Evolutionary conservation across 495 filamentous ascomycete genomes (phyloP), one percentile per base, ranked within the genome.

Genomic region (Penicillium cosmopolitanum): DNA sequence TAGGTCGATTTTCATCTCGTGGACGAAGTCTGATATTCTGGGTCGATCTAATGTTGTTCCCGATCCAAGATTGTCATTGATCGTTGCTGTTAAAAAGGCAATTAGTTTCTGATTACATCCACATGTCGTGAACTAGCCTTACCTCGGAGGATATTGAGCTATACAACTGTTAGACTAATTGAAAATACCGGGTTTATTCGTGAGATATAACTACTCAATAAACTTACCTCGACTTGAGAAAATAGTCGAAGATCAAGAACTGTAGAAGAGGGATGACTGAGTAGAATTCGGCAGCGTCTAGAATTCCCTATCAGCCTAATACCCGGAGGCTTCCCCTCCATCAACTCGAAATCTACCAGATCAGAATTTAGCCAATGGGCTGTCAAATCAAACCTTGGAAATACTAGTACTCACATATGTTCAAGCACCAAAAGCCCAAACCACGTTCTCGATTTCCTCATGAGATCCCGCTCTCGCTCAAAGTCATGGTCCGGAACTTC

Each of bases 181-280:
- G 1, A 9, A 2, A 13, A 38, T n/a, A 12, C 8, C 2, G 1
- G 3, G 10, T 38, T 38, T n/a, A 38, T 38, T 38, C 36, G 36
- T 2, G 36, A 1, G 15, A 4, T 1, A n/a, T 9, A 1, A 12
- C 12, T 11, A 1, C 25, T 2, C 2, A 23, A 21, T 9, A n/a
- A 48, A 28, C 57, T 53, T 62, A 83, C 76, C 72, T 83, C 81
- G 18, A 83, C 77, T 55, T 83, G 81, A 47, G 81, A 77, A 33
- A 81, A 74, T 5, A 83, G 50, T 25, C 81, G 74, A n/a, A 83
- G 63, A 66, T 83, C 81, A 31, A 82, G 61, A 3, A 75, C 55
- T 1, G 77, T 81, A 0, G 75, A 72, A 1, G 71, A 69, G 0
- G 75, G 70, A 62, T 82, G 78, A 16, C 67, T 65, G 9, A 81